phyloP scores from a whole-genome alignment of 345 rosid species.

The Syzygium oleosum region DNA sequence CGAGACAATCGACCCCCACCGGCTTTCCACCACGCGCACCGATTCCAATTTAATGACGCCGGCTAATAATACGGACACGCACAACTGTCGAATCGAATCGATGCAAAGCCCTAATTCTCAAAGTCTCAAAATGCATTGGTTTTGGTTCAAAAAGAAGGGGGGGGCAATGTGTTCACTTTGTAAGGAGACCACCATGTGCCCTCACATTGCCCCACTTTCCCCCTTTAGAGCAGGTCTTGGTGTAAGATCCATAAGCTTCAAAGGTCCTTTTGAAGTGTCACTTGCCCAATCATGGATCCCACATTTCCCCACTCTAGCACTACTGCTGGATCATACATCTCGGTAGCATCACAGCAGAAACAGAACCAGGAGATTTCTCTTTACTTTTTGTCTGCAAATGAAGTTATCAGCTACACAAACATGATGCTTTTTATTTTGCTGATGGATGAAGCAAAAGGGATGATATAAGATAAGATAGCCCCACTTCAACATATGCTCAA shows the following conservation, averaged over 20 bases:
- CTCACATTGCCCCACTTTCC: not conserved
- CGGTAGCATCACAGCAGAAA: not conserved
- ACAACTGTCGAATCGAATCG: not conserved
- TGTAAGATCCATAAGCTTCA: not conserved
- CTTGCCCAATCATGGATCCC: not conserved
- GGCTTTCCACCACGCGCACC: not conserved
- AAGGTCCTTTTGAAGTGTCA: not conserved
- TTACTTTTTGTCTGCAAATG: not conserved
- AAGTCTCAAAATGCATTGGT: not conserved
- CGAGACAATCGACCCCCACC: not conserved
- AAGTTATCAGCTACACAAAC: not conserved
- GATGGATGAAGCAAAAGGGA: not conserved
- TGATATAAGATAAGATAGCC: not conserved
- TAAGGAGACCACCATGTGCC: not conserved
- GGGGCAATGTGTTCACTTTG: not conserved
- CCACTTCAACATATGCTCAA: not conserved
- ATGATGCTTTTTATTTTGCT: not conserved
- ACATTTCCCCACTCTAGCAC: not conserved
- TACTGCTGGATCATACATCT: not conserved
- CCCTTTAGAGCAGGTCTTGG: not conserved
- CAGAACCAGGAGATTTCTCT: not conserved
- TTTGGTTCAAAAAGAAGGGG: too few relatives aligned
- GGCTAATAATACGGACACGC: not conserved
- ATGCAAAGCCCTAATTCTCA: not conserved
- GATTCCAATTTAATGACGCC: not conserved